phyloP scores from a whole-genome alignment of 2,329 filamentous ascomycete species.

The Monilinia aucupariae region DNA sequence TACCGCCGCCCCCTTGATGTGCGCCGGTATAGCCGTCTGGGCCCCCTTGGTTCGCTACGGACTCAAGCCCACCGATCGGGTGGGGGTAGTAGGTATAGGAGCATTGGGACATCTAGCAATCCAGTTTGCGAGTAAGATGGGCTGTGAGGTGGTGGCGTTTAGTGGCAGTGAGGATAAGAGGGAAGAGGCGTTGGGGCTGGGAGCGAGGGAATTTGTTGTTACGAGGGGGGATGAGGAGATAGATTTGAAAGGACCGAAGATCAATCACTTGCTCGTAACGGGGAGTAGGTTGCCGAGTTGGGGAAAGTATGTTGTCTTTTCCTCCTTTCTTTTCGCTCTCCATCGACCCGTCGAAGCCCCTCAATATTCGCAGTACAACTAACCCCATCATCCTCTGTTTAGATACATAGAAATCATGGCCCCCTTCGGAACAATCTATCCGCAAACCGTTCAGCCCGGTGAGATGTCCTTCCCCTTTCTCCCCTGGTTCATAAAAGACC shows the following conservation, averaged over 20 bases:
- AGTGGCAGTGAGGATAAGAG: slow-evolving; percentile 53
- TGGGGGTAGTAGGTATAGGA: slow-evolving; percentile 66
- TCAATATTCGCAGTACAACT: not conserved
- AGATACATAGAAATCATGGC: slow-evolving; percentile 56
- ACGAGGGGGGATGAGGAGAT: slow-evolving; percentile 35
- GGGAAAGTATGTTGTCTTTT: slow-evolving; percentile 39
- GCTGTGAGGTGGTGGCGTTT: slow-evolving; percentile 56
- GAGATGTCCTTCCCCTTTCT: slow-evolving; percentile 32
- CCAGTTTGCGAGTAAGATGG: slow-evolving; percentile 62
- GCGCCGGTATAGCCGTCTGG: slow-evolving; percentile 63
- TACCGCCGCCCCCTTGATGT: slow-evolving; percentile 61
- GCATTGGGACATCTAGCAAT: slow-evolving; percentile 68
- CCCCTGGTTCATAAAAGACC: slow-evolving; percentile 26
- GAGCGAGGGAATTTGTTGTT: slow-evolving; percentile 48
- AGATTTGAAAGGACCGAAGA: not conserved
- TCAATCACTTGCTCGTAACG: slow-evolving; percentile 35
- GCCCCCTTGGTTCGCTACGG: slow-evolving; percentile 17
- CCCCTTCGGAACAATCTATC: slow-evolving; percentile 54
- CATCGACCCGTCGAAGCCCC: not conserved
- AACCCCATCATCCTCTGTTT: not conserved
- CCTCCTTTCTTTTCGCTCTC: not conserved
- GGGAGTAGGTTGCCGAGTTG: slow-evolving; percentile 46
- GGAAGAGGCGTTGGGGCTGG: slow-evolving; percentile 52
- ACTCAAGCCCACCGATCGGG: slow-evolving; percentile 58
- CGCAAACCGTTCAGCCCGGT: slow-evolving; percentile 57